Base-by-base conservation (phyloP, 139 green algal genomes). In the Haematococcus sp. region DNA sequence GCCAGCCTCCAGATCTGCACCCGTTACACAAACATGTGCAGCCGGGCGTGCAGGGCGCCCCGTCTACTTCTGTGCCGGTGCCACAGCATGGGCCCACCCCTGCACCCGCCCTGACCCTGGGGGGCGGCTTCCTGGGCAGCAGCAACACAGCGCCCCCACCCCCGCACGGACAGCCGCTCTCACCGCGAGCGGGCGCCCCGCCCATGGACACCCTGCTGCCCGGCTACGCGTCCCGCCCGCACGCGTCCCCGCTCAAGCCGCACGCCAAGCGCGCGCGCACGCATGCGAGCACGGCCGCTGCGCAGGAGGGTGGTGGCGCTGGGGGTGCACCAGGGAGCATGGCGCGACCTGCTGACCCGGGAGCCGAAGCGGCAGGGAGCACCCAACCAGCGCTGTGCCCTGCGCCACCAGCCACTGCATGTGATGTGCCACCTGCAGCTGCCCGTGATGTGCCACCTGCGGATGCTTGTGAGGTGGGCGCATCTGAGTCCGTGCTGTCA, bases 201-300 rank as follows among this genome's bases (percentile, higher is more conserved):
- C n/a, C n/a, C n/a, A 11, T 69, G 61, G 32, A 54, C 61, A 52
- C n/a, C 31, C 16, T 54, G 61, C 61, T 52, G 5, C 61, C 61
- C 30, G 61, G 61, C 32, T 30, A 51, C 61, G 28, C 33, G 61
- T 16, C 25, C 5, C 33, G 61, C 31, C 32, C 61, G 17, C 32
- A 52, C 20, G 34, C 63, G 32, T 70, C 63, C 1, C 63, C 63
- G 34, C 22, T 35, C 23, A 70, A 52, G n/a, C 49, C 23, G 33
- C 16, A 7, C 17, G 11, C 20, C 34, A 32, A 30, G 23, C 30
- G 61, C 61, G 51, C 33, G 3, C 30, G 63, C 35, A 32, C 33
- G 17, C 1, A 3, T 19, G 5, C 34, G 4, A 16, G 4, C 34
- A 5, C 35, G 7, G 4, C 35, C 4, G 33, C 63, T 22, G 28